phyloP scores from a whole-genome alignment of 139 green algal species.

The Microglena sp. region DNA sequence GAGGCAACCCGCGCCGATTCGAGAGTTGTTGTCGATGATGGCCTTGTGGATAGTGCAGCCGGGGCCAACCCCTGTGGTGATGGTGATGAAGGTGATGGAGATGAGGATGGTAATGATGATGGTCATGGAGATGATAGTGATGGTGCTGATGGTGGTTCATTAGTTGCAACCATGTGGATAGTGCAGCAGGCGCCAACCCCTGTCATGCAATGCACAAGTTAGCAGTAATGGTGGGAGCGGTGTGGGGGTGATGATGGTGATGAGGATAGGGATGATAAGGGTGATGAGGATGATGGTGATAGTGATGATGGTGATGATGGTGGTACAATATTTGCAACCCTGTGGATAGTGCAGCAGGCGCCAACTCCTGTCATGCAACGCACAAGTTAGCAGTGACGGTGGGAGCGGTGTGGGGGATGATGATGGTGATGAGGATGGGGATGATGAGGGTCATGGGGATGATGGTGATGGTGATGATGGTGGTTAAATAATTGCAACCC shows the following conservation, averaged over 20 bases:
- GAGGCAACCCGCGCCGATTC: slow-evolving; percentile 67
- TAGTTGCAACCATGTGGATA: not conserved
- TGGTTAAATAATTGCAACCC: no score
- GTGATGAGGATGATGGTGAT: no score
- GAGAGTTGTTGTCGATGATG: slow-evolving; percentile 95
- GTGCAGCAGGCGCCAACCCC: not conserved
- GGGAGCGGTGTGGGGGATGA: no score
- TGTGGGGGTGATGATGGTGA: no score
- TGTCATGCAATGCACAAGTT: no score
- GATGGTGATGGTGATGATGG: not conserved
- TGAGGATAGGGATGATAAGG: no score
- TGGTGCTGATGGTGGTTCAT: no score
- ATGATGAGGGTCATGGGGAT: not conserved
- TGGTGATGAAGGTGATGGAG: not conserved
- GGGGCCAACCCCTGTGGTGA: slow-evolving; percentile 66
- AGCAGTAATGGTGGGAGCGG: no score
- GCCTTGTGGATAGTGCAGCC: slow-evolving; percentile 49
- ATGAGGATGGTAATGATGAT: not conserved
- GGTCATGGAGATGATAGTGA: not conserved
- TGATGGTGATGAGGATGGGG: not conserved
- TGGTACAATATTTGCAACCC: no score
- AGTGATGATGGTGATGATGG: no score
- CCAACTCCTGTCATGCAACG: slow-evolving; percentile 82
- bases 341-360: slow-evolving; percentile 35
- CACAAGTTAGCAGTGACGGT: no score